Evolutionary conservation across 176 grass and related monocot genomes (phyloP), one percentile per base, ranked within the genome.

Genomic region (Aegilops bicornis): DNA sequence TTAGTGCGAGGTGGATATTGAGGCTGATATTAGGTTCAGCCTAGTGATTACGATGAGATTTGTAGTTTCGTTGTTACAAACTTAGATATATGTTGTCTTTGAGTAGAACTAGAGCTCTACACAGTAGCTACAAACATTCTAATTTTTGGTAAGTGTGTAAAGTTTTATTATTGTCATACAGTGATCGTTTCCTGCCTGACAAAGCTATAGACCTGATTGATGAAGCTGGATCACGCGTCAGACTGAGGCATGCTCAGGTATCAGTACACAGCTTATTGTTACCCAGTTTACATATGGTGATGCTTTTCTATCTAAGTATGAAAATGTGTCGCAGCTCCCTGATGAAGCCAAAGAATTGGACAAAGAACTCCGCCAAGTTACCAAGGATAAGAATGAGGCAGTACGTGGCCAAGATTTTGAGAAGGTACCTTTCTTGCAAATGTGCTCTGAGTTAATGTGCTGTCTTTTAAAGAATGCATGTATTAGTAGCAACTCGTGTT

Each of bases 121-220:
- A 33, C 16, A 29, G 73, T 76, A 54, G 27, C 30, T 30, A 52
- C 23, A 50, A 48, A 75, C 29, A 50, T 75, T 76, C 52, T 20
- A 22, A 78, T 77, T 6, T 78, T 59, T 78, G 32, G 5, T 23
- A 27, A 13, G 29, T 78, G 59, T 14, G 19, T 60, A 2, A 78
- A 37, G 4, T 60, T n/a, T 60, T 59, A 58, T 58, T 20, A 14
- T 65, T 15, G 25, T 36, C 48, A n/a, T 78, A 7, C 76, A 78
- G 76, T 60, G 97, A 99, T 23, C 97, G 97, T 14, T 99, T 99
- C 85, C 85, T 99, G 36, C 97, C 97, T 83, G 97, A 99, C 93
- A 99, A 96, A 82, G 97, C 97, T 81, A 99, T 99, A 74, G 97
- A 99, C 77, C 91, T 99, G 90, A 86, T 99, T 90, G 97, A 99